Percentiles rank a stretch among this genome's conserved stretches.
Evolutionary conservation across 352 stramenopile genomes (phyloP).

Genomic region (Peronospora belbahrii): DNA sequence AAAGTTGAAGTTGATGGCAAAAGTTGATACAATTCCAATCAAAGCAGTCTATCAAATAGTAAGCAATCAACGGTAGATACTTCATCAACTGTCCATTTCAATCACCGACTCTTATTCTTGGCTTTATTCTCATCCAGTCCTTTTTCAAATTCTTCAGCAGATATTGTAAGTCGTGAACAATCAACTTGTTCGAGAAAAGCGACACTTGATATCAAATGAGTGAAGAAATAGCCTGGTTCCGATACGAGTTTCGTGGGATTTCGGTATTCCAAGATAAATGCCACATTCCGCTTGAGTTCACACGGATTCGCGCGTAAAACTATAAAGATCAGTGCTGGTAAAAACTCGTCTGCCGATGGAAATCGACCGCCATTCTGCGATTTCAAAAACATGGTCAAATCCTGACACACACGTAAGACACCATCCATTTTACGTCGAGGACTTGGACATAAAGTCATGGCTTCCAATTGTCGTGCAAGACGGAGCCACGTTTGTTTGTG

Average conservation of each 20-base stretch:
- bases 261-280: constrained; percentile 84
- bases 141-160: constrained; percentile 61
- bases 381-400: constrained; percentile 61
- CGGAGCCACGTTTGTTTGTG: constrained; percentile 31
- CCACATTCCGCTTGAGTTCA: constrained; percentile 79
- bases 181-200: constrained; percentile 76
- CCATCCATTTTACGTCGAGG: constrained; percentile 84
- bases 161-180: constrained; percentile 62
- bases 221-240: constrained; percentile 90
- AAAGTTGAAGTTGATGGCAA: no score
- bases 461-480: constrained; percentile 38
- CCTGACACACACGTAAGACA: constrained; percentile 64
- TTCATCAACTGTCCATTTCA: no score
- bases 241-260: constrained; percentile 65
- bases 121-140: no score
- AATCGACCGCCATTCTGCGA: constrained; percentile 36
- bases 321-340: constrained; percentile 88
- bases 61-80: no score
- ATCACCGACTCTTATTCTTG: no score
- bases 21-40: no score
- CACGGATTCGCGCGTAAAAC: constrained; percentile 79
- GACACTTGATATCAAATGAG: constrained; percentile 79
- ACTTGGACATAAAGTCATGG: constrained; percentile 41
- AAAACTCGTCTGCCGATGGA: constrained; percentile 87
- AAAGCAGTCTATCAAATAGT: no score